A percentile compares a stretch with the other conserved stretches of the same genome.
phyloP scores from a whole-genome alignment of 768 basidiomycete species.

The Sistotremastrum niveocremeum region DNA sequence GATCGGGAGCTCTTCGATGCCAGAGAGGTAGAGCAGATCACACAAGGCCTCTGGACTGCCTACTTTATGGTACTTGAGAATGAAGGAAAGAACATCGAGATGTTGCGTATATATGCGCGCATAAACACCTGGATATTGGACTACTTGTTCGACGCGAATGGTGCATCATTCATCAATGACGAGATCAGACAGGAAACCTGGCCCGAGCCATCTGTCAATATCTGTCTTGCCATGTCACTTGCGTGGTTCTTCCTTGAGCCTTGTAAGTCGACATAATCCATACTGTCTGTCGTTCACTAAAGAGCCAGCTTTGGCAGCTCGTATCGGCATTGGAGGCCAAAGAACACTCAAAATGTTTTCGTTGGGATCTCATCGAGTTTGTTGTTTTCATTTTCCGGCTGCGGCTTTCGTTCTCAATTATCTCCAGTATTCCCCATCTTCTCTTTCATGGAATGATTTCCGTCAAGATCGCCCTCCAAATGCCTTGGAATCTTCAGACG shows the following conservation, averaged over 20 bases:
- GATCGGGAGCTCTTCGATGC: constrained; percentile 15
- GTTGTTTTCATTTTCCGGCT: no score
- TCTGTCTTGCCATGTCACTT: constrained; percentile 62
- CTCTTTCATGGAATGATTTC: no score
- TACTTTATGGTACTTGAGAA: constrained; percentile 77
- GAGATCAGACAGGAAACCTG: constrained; percentile 34
- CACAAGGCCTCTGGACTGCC: constrained; percentile 47
- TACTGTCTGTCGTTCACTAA: no score
- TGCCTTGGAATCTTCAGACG: no score
- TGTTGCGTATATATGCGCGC: constrained; percentile 54
- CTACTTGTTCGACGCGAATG: constrained; percentile 51
- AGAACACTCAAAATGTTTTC: no score
- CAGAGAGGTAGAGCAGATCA: constrained; percentile 16
- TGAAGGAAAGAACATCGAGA: constrained; percentile 55
- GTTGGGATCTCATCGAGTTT: no score
- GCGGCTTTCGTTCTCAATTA: no score
- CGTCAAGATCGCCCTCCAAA: no score
- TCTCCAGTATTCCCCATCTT: no score
- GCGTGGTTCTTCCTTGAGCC: constrained; percentile 59
- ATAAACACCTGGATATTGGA: constrained; percentile 51
- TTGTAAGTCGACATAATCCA: constrained; percentile 26
- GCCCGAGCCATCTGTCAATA: constrained; percentile 39
- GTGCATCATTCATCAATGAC: constrained; percentile 37
- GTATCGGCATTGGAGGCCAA: no score
- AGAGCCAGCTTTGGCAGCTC: no score